phyloP scores from a whole-genome alignment of 768 basidiomycete species.

The Hygrocybe punicea region DNA sequence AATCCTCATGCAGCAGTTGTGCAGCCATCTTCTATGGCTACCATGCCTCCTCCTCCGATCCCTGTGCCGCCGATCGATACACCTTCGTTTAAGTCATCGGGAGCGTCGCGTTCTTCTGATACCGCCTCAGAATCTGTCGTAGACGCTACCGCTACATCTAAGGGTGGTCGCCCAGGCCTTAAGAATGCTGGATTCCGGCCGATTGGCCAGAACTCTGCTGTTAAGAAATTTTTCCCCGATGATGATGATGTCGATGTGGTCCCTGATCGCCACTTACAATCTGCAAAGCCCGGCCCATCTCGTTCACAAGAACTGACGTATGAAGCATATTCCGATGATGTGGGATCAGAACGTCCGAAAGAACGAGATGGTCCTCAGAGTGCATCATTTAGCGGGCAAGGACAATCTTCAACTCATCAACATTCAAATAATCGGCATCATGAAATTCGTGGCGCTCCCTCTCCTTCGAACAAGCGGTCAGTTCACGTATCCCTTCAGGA shows the following conservation, averaged over 20 bases:
- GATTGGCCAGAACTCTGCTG: conserved; percentile 55
- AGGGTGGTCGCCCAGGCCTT: conserved; percentile 1
- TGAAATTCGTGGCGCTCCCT: background rate
- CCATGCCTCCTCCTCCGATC: conserved; percentile 29
- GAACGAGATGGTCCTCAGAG: too few species aligned
- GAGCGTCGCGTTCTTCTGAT: background rate
- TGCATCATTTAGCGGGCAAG: too few species aligned
- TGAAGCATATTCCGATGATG: background rate
- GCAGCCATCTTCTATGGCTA: conserved; percentile 19
- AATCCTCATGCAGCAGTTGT: background rate
- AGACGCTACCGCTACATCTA: background rate
- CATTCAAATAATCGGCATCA: background rate
- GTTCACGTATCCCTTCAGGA: background rate
- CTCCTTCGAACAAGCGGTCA: background rate
- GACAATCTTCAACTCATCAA: too few species aligned
- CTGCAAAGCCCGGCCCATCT: background rate
- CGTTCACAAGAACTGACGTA: background rate
- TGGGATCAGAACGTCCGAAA: background rate
- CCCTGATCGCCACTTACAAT: conserved; percentile 29
- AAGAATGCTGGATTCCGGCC: conserved; percentile 64
- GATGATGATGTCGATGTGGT: conserved; percentile 56
- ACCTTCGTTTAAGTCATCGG: background rate
- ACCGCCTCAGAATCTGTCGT: background rate
- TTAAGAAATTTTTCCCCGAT: conserved; percentile 83
- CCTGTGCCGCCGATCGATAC: background rate